A percentile compares a stretch with the other conserved stretches of the same genome.
Evolutionary conservation across 495 filamentous ascomycete genomes (phyloP).

Genomic region (Aspergillus nanangensis): DNA sequence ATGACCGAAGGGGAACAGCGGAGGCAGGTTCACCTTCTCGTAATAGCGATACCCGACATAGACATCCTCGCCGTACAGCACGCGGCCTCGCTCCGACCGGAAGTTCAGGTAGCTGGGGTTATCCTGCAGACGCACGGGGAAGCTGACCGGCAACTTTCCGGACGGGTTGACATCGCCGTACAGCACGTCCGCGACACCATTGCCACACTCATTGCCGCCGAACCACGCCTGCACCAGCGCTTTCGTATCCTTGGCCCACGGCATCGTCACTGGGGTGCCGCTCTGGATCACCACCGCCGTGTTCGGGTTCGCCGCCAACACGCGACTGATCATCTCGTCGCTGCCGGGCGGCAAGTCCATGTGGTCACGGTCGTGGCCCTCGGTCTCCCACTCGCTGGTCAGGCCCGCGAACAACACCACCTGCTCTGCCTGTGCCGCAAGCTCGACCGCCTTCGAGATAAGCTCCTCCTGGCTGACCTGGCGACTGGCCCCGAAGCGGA

Average conservation of each 20-base stretch:
- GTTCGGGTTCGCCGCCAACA: conserved; percentile 66
- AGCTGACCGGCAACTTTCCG: conserved; percentile 54
- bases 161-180: conserved; percentile 53
- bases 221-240: conserved; percentile 75
- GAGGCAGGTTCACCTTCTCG: conserved; percentile 60
- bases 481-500: conserved; percentile 72
- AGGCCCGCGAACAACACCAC: conserved; percentile 78
- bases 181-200: conserved; percentile 56
- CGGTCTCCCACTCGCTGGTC: conserved; percentile 84
- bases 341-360: conserved; percentile 80
- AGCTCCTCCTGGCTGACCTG: conserved; percentile 63
- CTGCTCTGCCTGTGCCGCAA: conserved; percentile 63
- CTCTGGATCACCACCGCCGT: conserved; percentile 79
- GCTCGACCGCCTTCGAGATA: conserved; percentile 55
- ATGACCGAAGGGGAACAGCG: conserved; percentile 77
- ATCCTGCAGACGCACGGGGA: conserved; percentile 63
- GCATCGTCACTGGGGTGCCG: conserved; percentile 82
- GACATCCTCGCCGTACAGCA: conserved; percentile 74
- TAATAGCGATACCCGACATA: conserved; percentile 84
- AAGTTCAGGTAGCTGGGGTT: conserved; percentile 76
- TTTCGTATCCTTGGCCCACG: conserved; percentile 65
- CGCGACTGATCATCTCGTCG: conserved; percentile 67
- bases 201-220: conserved; percentile 63
- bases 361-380: conserved; percentile 77
- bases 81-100: conserved; percentile 70